These are phyloP conservation scores for Arabidopsis suecica DNA, from an alignment of 345 rosid species.

Conservation along the genomic window DNA sequence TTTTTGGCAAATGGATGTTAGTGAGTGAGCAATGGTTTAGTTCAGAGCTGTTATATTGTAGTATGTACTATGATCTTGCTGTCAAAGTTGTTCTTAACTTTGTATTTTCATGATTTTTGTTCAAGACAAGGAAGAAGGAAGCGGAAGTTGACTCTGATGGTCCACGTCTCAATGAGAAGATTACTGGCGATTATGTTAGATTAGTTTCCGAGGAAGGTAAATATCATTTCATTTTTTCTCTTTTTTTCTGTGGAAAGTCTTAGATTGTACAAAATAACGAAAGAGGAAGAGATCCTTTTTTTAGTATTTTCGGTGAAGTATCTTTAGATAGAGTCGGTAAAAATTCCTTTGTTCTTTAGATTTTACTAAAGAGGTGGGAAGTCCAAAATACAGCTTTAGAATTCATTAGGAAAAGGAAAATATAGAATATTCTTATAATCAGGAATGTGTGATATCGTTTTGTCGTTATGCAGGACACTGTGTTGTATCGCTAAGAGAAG, in stretches of 20 bases:
- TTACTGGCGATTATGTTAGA: slow-evolving; percentile 39
- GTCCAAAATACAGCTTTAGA: background rate
- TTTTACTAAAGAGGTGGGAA: background rate
- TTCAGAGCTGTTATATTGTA: background rate
- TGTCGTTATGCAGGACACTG: slow-evolving; percentile 39
- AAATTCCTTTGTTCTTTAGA: slow-evolving; percentile 6
- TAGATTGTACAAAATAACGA: background rate
- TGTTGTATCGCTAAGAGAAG: slow-evolving; percentile 40
- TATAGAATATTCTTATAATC: background rate
- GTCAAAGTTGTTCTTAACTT: slow-evolving; percentile 12
- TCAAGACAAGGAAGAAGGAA: slow-evolving; percentile 37
- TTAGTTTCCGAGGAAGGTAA: slow-evolving; percentile 43
- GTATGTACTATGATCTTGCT: slow-evolving; percentile 5
- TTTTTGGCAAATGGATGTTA: slow-evolving; percentile 10
- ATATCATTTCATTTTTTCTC: background rate
- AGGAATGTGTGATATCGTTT: slow-evolving; percentile 22
- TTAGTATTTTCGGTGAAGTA: background rate
- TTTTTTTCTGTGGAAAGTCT: background rate
- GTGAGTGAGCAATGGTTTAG: slow-evolving; percentile 1
- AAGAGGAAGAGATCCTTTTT: background rate
- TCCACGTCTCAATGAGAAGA: slow-evolving; percentile 48
- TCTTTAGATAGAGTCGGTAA: slow-evolving; percentile 2
- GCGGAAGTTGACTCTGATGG: slow-evolving; percentile 43
- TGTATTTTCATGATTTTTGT: slow-evolving; percentile 1
- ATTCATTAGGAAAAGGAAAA: no score